These are phyloP conservation scores for Plasmodium berghei DNA, from an alignment of 169 alveolate genomes.

Conservation along the genomic window DNA sequence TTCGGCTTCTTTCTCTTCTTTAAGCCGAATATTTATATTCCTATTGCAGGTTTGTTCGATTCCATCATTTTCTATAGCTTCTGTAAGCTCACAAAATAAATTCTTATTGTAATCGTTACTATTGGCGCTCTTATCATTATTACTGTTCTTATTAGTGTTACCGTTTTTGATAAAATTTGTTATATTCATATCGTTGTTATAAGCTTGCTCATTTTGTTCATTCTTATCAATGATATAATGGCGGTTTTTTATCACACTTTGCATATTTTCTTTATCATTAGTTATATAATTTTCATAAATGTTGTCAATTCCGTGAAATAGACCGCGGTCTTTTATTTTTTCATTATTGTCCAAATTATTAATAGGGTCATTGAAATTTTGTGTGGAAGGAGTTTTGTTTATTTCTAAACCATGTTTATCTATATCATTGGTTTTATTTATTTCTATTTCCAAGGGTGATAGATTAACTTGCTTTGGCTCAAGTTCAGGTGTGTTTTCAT, in stretches of 20 bases:
- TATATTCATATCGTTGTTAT: too few relatives aligned
- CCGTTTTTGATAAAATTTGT: background rate
- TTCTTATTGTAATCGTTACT: slow-evolving; percentile 6
- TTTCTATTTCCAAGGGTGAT: slow-evolving; percentile 21
- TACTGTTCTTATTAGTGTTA: background rate
- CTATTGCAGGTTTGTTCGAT: slow-evolving; percentile 2
- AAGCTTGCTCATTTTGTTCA: too few relatives aligned
- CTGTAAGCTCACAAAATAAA: slow-evolving; percentile 42
- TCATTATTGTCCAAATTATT: slow-evolving; percentile 8
- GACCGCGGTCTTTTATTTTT: background rate
- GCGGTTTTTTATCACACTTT: background rate
- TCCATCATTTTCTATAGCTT: slow-evolving; percentile 26
- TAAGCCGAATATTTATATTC: slow-evolving; percentile 19
- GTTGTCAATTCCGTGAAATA: slow-evolving; percentile 2
- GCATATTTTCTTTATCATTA: background rate
- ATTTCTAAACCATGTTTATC: slow-evolving; percentile 14
- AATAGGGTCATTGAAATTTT: background rate
- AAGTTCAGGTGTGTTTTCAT: background rate
- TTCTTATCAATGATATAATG: background rate
- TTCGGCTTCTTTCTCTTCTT: slow-evolving; percentile 24
- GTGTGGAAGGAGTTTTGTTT: background rate
- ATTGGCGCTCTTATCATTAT: background rate
- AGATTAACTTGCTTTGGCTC: background rate
- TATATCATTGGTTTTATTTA: background rate
- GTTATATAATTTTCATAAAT: background rate